Percentiles rank a stretch among this genome's conserved stretches.
Evolutionary conservation across 306 rosid species (phyloP).

Genomic region (Cucumis hystrix): DNA sequence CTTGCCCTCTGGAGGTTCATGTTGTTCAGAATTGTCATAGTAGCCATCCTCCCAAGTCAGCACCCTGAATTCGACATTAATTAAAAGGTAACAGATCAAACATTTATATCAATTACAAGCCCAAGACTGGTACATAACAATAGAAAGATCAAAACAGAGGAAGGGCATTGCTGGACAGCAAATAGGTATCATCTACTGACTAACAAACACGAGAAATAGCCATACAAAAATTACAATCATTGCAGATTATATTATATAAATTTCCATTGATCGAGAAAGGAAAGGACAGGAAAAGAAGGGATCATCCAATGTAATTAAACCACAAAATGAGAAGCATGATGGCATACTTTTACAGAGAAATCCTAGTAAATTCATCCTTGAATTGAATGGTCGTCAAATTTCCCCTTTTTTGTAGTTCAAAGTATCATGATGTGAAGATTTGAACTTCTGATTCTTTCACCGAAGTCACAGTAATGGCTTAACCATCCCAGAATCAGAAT

Average conservation of each 20-base stretch:
- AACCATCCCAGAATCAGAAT: not conserved
- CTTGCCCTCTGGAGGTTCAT: constrained; percentile 29
- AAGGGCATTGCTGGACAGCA: not conserved
- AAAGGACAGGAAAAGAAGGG: not conserved
- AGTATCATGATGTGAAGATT: not conserved
- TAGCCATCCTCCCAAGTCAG: constrained; percentile 92
- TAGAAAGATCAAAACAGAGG: not conserved
- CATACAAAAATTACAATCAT: not conserved
- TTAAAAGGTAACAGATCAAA: not conserved
- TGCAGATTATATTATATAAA: not conserved
- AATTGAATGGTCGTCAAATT: not conserved
- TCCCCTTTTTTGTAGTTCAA: not conserved
- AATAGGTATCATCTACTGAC: not conserved
- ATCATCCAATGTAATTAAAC: not conserved
- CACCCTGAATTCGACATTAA: constrained; percentile 48
- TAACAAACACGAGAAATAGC: not conserved
- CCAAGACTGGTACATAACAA: not conserved
- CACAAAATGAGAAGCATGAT: not conserved
- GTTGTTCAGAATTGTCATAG: constrained; percentile 47
- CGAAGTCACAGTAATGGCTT: not conserved
- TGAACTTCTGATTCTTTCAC: not conserved
- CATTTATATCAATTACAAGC: not conserved
- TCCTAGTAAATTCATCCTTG: not conserved
- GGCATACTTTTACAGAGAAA: not conserved
- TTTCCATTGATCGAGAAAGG: not conserved